phyloP scores from a whole-genome alignment of 2,329 filamentous ascomycete genomes.

The Graphilbum sp. region DNA sequence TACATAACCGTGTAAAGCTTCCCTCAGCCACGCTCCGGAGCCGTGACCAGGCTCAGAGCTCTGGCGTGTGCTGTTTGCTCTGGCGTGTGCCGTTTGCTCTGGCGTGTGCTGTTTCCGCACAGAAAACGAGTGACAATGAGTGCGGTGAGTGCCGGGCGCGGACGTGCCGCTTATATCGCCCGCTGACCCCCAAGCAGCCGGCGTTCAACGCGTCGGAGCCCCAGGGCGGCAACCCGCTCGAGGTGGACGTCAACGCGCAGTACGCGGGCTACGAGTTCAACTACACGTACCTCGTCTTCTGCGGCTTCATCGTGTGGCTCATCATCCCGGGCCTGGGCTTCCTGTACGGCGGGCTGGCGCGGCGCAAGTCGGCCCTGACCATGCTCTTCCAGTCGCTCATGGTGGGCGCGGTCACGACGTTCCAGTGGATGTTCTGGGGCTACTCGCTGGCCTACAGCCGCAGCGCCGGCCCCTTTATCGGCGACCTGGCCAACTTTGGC shows the following conservation, averaged over 20 bases:
- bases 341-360: conserved; percentile 45
- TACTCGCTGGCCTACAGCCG: conserved; percentile 46
- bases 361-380: conserved; percentile 43
- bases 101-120: too few species aligned
- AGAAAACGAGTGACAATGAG: too few species aligned
- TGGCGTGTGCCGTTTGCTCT: too few species aligned
- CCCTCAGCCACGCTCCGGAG: too few species aligned
- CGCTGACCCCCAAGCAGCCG: too few species aligned
- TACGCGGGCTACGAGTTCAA: conserved; percentile 43
- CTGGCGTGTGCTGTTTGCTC: too few species aligned
- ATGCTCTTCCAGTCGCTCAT: conserved; percentile 44
- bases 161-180: too few species aligned
- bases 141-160: too few species aligned
- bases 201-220: conserved; percentile 9
- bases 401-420: conserved; percentile 34
- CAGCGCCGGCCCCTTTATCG: conserved; percentile 44
- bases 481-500: conserved; percentile 43
- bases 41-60: too few species aligned
- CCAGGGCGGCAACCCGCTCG: conserved; percentile 12
- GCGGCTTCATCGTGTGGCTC: conserved; percentile 44
- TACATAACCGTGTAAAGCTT: too few species aligned
- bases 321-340: conserved; percentile 53
- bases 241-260: conserved; percentile 25
- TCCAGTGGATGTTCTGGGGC: conserved; percentile 48
- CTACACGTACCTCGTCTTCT: conserved; percentile 42